Evolutionary conservation across 2,329 filamentous ascomycete genomes (phyloP).

Genomic region (Cladophialophora immunda): DNA sequence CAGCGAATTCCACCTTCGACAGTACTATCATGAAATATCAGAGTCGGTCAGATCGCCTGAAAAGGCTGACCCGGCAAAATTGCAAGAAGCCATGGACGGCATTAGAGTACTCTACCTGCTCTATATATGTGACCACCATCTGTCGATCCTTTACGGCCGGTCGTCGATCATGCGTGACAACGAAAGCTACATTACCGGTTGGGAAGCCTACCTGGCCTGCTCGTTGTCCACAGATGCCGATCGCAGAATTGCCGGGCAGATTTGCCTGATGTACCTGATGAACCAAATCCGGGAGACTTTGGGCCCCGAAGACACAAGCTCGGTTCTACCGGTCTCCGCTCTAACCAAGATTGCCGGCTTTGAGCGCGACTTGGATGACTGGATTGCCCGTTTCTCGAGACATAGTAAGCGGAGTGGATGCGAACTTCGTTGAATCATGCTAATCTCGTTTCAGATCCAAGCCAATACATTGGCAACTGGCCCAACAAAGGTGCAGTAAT

Average conservation of each 20-base stretch:
- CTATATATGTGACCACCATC: conserved; percentile 56
- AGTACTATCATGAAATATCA: conserved; percentile 50
- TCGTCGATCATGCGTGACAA: conserved; percentile 54
- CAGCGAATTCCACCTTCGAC: conserved; percentile 54
- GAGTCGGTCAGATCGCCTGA: conserved; percentile 38
- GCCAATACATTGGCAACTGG: conserved; percentile 58
- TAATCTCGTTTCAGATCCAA: conserved; percentile 49
- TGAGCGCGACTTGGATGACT: conserved; percentile 51
- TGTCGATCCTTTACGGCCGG: conserved; percentile 55
- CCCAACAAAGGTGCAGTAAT: conserved; percentile 60
- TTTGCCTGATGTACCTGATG: conserved; percentile 55
- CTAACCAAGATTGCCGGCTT: conserved; percentile 52
- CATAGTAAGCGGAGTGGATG: conserved; percentile 34
- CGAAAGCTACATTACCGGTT: conserved; percentile 46
- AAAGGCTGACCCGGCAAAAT: conserved; percentile 37
- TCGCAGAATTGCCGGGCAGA: conserved; percentile 51
- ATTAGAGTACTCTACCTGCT: conserved; percentile 52
- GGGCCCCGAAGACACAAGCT: conserved; percentile 50
- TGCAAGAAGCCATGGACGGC: conserved; percentile 44
- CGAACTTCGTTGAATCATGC: neutral
- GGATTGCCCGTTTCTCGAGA: conserved; percentile 44
- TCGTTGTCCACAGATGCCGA: conserved; percentile 47
- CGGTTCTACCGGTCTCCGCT: conserved; percentile 48
- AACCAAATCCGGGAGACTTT: conserved; percentile 56
- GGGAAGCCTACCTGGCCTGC: conserved; percentile 47